Evolutionary conservation across 257 asterid genomes (phyloP).

Genomic region (Solanum lycopersicoides): DNA sequence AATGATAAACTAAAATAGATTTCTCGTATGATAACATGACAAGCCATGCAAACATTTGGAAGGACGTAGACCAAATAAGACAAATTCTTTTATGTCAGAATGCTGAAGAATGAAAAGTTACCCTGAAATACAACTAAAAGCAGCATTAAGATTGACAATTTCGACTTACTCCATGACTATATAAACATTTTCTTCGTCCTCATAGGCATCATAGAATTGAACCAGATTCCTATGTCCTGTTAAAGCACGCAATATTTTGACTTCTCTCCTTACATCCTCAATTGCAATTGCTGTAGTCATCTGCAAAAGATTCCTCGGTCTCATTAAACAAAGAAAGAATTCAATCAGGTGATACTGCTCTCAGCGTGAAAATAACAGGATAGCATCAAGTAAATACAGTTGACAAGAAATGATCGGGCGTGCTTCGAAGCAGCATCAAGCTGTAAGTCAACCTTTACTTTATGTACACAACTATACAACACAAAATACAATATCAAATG

Average conservation of each 20-base stretch:
- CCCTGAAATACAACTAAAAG: neutral
- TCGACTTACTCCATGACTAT: slow-evolving; percentile 60
- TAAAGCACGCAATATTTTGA: slow-evolving; percentile 49
- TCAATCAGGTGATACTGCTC: neutral
- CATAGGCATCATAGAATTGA: slow-evolving; percentile 57
- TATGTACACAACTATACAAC: neutral
- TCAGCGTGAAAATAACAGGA: neutral
- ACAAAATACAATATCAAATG: neutral
- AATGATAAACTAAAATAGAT: neutral
- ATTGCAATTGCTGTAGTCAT: slow-evolving; percentile 63
- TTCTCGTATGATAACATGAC: neutral
- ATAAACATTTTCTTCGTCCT: slow-evolving; percentile 56
- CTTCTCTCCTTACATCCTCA: slow-evolving; percentile 65
- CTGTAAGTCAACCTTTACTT: neutral
- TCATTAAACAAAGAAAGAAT: neutral
- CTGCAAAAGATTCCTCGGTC: slow-evolving; percentile 20
- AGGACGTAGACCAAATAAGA: neutral
- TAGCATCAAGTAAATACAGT: neutral
- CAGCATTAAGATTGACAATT: neutral
- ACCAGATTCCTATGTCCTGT: slow-evolving; percentile 55
- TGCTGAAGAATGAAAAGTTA: neutral
- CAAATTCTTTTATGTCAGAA: neutral
- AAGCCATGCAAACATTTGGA: neutral
- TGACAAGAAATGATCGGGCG: neutral
- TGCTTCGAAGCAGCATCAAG: neutral